phyloP scores from a whole-genome alignment of 495 filamentous ascomycete genomes.

The Apodospora peruviana region DNA sequence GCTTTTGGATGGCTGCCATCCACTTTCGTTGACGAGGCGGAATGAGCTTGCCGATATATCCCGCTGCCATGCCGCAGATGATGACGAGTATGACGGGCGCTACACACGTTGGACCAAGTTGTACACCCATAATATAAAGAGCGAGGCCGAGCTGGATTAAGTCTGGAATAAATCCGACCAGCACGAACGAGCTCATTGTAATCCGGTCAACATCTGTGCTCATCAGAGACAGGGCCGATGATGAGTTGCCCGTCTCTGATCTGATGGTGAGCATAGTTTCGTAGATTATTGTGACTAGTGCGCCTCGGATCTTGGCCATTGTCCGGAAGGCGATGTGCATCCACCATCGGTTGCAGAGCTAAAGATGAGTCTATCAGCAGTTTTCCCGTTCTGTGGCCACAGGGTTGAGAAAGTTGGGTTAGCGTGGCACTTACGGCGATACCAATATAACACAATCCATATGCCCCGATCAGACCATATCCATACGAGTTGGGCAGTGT shows the following conservation, averaged over 20 bases:
- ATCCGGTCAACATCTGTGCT: constrained; percentile 32
- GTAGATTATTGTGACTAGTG: constrained; percentile 52
- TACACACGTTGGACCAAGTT: constrained; percentile 41
- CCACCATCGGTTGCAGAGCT: constrained; percentile 8
- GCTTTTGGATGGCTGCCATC: constrained; percentile 31
- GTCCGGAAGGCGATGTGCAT: constrained; percentile 16
- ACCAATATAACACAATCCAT: constrained; percentile 47
- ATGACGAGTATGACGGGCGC: constrained; percentile 40
- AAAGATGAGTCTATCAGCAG: background rate
- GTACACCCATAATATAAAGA: constrained; percentile 47
- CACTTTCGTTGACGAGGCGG: constrained; percentile 19
- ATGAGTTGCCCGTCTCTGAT: constrained; percentile 11
- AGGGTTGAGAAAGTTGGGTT: background rate
- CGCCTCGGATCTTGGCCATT: constrained; percentile 52
- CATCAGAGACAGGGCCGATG: constrained; percentile 47
- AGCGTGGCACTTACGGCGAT: constrained; percentile 19
- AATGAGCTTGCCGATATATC: constrained; percentile 8
- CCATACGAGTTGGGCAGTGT: constrained; percentile 39
- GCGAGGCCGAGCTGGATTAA: constrained; percentile 46
- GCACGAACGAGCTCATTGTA: background rate
- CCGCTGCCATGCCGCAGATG: constrained; percentile 4
- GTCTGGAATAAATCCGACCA: constrained; percentile 38
- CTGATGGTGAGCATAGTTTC: constrained; percentile 42
- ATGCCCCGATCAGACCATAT: constrained; percentile 57
- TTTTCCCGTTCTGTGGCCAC: background rate